These are phyloP conservation scores for Leptographium wingfieldii DNA, from an alignment of 2,329 filamentous ascomycete species.

Conservation along the genomic window DNA sequence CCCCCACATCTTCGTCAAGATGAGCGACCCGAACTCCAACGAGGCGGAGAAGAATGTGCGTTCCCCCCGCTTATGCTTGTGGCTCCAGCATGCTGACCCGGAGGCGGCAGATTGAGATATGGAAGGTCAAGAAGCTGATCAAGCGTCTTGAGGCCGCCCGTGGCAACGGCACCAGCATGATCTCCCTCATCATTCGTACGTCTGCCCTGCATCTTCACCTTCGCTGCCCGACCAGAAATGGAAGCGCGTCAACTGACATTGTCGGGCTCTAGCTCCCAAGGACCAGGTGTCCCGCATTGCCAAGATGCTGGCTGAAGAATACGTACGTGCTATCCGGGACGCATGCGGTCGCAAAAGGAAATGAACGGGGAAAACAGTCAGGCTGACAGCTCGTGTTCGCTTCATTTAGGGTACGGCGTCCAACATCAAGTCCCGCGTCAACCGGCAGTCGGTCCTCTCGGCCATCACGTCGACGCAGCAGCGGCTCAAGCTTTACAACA, in stretches of 20 bases:
- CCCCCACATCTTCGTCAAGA: conserved; percentile 31
- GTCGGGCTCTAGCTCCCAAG: conserved; percentile 60
- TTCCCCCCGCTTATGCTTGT: conserved; percentile 9
- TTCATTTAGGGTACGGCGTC: conserved; percentile 74
- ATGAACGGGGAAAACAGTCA: neutral
- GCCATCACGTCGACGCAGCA: conserved; percentile 99
- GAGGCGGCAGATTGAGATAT: conserved; percentile 52
- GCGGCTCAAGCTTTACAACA: conserved; percentile 97
- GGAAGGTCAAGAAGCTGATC: conserved; percentile 99
- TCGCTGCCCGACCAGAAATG: too few relatives aligned
- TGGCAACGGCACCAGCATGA: conserved; percentile 99
- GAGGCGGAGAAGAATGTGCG: conserved; percentile 94
- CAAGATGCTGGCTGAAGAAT: conserved; percentile 99
- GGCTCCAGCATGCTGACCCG: conserved; percentile 1
- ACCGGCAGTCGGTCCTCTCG: conserved; percentile 92
- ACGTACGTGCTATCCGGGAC: conserved; percentile 44
- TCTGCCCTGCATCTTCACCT: too few relatives aligned
- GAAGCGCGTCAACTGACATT: neutral
- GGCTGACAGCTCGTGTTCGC: neutral
- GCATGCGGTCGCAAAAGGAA: neutral
- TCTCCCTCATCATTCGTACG: conserved; percentile 95
- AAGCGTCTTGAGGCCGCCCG: conserved; percentile 94
- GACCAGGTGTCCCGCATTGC: conserved; percentile 91
- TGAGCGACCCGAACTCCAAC: conserved; percentile 76
- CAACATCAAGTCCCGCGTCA: conserved; percentile 99